Conservation (phyloP, 2,329 filamentous ascomycete genomes). For the Sporothrix phasma region DNA sequence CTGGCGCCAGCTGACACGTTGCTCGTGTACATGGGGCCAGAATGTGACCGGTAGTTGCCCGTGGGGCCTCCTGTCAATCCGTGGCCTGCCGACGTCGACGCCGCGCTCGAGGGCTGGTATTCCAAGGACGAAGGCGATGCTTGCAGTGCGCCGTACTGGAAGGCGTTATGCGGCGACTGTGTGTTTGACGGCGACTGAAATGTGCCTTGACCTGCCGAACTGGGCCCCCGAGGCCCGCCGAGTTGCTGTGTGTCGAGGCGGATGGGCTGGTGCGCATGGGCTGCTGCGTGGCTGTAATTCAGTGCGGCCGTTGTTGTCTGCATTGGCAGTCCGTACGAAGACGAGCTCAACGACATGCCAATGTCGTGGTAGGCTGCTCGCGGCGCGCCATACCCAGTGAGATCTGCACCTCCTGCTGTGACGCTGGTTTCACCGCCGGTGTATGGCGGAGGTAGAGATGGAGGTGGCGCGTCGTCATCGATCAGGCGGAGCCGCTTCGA, state of each 20-base stretch:
- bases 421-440: not conserved
- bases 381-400: slow-evolving; percentile 8
- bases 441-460: not conserved
- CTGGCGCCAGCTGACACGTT: slow-evolving; percentile 14
- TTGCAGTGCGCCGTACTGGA: slow-evolving; percentile 14
- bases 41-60: slow-evolving; percentile 14
- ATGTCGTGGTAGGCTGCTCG: slow-evolving; percentile 10
- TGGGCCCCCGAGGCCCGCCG: not conserved
- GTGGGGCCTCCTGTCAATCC: slow-evolving; percentile 11
- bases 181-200: slow-evolving; percentile 16
- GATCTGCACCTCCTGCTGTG: not conserved
- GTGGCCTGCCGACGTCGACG: slow-evolving; percentile 12
- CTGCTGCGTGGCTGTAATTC: slow-evolving; percentile 5
- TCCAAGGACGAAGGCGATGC: slow-evolving; percentile 15
- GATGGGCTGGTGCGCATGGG: slow-evolving; percentile 8
- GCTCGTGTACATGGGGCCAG: slow-evolving; percentile 13
- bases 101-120: slow-evolving; percentile 15
- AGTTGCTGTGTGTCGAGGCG: slow-evolving; percentile 17
- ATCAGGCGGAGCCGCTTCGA: slow-evolving; percentile 16
- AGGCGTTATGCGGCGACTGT: slow-evolving; percentile 15
- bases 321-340: slow-evolving; percentile 12
- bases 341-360: slow-evolving; percentile 14
- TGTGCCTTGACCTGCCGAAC: slow-evolving; percentile 4
- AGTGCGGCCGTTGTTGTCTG: slow-evolving; percentile 4
- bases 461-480: slow-evolving; percentile 3